Conservation (phyloP, 805 yeast genomes). For the Kregervanrija fluxuum region DNA sequence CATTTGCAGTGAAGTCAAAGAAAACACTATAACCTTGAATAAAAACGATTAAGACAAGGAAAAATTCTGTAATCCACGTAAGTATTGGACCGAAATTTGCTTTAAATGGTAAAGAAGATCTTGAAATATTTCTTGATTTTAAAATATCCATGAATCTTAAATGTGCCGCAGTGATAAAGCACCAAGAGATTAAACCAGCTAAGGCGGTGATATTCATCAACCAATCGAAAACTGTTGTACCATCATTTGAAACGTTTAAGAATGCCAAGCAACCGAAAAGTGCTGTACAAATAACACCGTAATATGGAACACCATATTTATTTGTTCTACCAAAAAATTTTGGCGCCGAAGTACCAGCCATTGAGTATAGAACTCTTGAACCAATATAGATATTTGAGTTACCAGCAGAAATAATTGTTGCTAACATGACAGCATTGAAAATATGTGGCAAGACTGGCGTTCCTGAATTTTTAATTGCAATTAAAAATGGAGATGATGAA, state of each 20-base stretch:
- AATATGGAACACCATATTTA: slow-evolving; percentile 53
- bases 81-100: slow-evolving; percentile 58
- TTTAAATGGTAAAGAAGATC: slow-evolving; percentile 67
- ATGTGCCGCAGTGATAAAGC: slow-evolving; percentile 56
- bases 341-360: slow-evolving; percentile 59
- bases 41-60: slow-evolving; percentile 48
- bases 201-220: slow-evolving; percentile 68
- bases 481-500: slow-evolving; percentile 63
- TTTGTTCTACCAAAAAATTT: slow-evolving; percentile 41
- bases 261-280: slow-evolving; percentile 59
- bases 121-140: slow-evolving; percentile 51
- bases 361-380: slow-evolving; percentile 59
- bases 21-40: slow-evolving; percentile 69
- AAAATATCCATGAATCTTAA: slow-evolving; percentile 64
- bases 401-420: slow-evolving; percentile 71
- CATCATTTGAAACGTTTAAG: slow-evolving; percentile 46
- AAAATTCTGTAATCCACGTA: slow-evolving; percentile 54
- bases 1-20: slow-evolving; percentile 42
- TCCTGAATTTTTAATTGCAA: slow-evolving; percentile 64
- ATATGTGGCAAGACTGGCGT: slow-evolving; percentile 60
- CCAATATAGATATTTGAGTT: slow-evolving; percentile 70
- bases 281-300: slow-evolving; percentile 50
- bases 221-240: slow-evolving; percentile 61
- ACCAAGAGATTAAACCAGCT: slow-evolving; percentile 71
- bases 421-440: slow-evolving; percentile 62